Base-by-base conservation (phyloP, 2,329 filamentous ascomycete species). In the Colletotrichum spinosum region DNA sequence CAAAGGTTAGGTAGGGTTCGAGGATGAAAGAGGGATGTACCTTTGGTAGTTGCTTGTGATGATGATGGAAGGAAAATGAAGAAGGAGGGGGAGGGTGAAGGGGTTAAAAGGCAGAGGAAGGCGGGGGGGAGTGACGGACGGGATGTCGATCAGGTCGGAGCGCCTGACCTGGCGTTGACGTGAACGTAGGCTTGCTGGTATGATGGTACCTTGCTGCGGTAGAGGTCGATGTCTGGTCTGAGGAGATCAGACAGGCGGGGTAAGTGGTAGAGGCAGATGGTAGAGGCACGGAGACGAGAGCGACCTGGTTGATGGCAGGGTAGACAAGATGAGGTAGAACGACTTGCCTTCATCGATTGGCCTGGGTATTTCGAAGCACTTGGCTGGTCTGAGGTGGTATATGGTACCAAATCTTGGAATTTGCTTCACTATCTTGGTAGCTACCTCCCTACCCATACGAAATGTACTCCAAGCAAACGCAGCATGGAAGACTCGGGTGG, bases 51-150 rank as follows among this genome's bases (percentile, higher is more conserved):
- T 67, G 60, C 45, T 53, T 59, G 50, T 34, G 8, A 41, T 52
- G 44, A 55, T 42, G 33, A 35, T 9, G 34, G 49, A 67, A 46
- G 60, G 17, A 50, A 15, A 49, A 34, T 52, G 49, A 54, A 41
- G 46, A 54, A 53, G 60, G 13, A 59, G 60, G 37, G 55, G 64
- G 60, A 67, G 59, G 60, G 25, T 25, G 60, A 51, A 34, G 64
- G 56, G 60, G 51, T 44, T 67, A 58, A 64, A 50, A 67, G 58
- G 60, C 50, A 45, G 46, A 55, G 13, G 53, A 49, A 53, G 60
- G 46, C 15, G 42, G 41, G 38, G 44, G 41, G 15, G 7, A 10
- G 6, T 11, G 25, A 50, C 57, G 64, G 64, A 51, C 51, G 64
- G 48, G 54, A 64, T 51, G 60, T 58, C 50, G 64, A 65, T 60